Evolutionary conservation across 2,329 filamentous ascomycete genomes (phyloP), one percentile per base, ranked within the genome.

Genomic region (Lasiodiplodia hormozganensis): DNA sequence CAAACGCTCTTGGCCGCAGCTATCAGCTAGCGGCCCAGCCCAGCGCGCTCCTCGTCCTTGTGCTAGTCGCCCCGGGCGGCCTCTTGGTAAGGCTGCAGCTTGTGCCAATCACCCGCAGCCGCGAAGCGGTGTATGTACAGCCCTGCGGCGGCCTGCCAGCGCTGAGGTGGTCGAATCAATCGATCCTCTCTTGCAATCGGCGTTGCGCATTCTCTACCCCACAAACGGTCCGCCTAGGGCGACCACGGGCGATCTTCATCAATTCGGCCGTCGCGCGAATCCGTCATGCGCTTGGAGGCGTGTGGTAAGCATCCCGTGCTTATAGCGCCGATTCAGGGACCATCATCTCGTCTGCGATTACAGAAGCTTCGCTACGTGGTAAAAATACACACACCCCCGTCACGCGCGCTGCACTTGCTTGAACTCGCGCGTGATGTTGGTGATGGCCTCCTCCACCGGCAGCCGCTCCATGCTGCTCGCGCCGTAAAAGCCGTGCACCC

Each of bases 401-500:
- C 47, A 57, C 28, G 25, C 38, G 18, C 23, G 14, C 65, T 11
- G 11, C 1, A 80, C 67, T 0, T 66, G 73, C 73, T 88, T 89
- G 75, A 89, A 89, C 18, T 81, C 79, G 71, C 81, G 82, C 4
- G 86, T 86, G 53, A 86, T 86, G 64, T 84, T 82, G 62, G 83
- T 87, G 68, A 92, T 90, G 0, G 90, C 89, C 69, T 85, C 80
- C 74, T 92, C 90, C 12, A 92, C 89, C 0, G 90, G 89, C 70
- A 92, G 77, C 53, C 89, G 81, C 77, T 92, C 90, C 87, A 92
- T 90, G 66, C 86, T 88, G 70, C 88, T 91, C 12, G 90, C 90
- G 0, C 90, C 90, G 73, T 88, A 92, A 76, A 92, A 92, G 0
- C 90, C 90, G 78, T 92, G 89, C n/a, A 92, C 81, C 0, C 89